These are phyloP conservation scores for Pseudocercospora musae DNA, from an alignment of 2,329 filamentous ascomycete species.

Conservation along the genomic window DNA sequence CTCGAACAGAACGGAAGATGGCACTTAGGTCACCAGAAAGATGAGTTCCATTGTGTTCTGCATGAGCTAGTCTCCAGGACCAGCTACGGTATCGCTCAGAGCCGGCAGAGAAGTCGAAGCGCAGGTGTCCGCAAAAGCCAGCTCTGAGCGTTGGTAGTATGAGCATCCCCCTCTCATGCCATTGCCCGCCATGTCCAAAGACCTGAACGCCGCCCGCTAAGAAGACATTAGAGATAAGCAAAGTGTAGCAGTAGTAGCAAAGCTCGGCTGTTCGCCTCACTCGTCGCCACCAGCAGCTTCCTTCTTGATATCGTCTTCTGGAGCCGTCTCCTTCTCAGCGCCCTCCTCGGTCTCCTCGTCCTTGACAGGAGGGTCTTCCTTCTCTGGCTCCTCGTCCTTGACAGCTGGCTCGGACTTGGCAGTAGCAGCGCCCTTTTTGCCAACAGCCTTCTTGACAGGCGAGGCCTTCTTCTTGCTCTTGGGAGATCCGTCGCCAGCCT, in stretches of 20 bases:
- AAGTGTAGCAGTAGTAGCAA: background rate
- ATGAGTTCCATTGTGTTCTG: background rate
- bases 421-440: slow-evolving; percentile 17
- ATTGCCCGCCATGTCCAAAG: background rate
- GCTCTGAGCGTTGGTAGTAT: background rate
- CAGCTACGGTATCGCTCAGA: background rate
- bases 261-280: background rate
- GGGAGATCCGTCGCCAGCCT: slow-evolving; percentile 13
- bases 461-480: slow-evolving; percentile 16
- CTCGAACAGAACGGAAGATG: background rate
- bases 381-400: slow-evolving; percentile 20
- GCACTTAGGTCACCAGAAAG: background rate
- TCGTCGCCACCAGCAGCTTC: background rate
- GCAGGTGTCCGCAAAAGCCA: background rate
- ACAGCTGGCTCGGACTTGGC: background rate
- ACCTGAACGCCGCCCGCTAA: background rate
- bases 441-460: slow-evolving; percentile 6
- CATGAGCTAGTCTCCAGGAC: background rate
- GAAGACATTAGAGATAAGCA: background rate
- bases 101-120: background rate
- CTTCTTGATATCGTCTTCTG: slow-evolving; percentile 7
- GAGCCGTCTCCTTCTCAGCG: slow-evolving; percentile 18
- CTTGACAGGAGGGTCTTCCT: slow-evolving; percentile 18
- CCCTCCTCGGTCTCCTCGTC: background rate
- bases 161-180: background rate